Conservation (phyloP, 179 eudicot species). For the Beta lomatogona region DNA sequence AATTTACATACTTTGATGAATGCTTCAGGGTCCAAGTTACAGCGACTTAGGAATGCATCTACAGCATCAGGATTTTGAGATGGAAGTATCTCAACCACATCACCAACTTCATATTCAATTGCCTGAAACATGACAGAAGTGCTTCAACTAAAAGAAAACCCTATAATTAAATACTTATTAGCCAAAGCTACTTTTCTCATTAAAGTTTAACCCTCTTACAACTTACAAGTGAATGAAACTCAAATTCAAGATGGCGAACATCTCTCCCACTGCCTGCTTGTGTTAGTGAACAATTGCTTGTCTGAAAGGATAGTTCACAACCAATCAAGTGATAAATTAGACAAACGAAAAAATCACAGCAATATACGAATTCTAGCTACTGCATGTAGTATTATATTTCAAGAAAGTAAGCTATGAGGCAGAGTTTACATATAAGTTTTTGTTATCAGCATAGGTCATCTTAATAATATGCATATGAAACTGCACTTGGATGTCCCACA, state of each 20-base stretch:
- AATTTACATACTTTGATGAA: slow-evolving; percentile 64
- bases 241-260: slow-evolving; percentile 90
- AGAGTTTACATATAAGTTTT: background rate
- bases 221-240: slow-evolving; percentile 73
- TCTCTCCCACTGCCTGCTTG: slow-evolving; percentile 64
- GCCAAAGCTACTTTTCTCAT: background rate
- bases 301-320: slow-evolving; percentile 45
- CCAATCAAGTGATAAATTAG: slow-evolving; percentile 17
- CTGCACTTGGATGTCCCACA: background rate
- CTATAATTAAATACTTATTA: background rate
- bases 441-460: background rate
- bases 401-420: background rate
- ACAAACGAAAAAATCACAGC: background rate
- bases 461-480: background rate
- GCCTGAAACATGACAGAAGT: slow-evolving; percentile 31
- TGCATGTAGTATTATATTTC: background rate
- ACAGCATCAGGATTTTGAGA: slow-evolving; percentile 76
- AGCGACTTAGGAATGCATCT: slow-evolving; percentile 76
- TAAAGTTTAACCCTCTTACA: background rate
- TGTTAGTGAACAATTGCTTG: slow-evolving; percentile 55
- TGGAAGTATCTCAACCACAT: slow-evolving; percentile 85
- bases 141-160: slow-evolving; percentile 2
- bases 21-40: slow-evolving; percentile 82
- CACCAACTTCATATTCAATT: slow-evolving; percentile 84
- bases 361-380: background rate